Evolutionary conservation across 495 filamentous ascomycete genomes (phyloP).

Genomic region (Aspergillus biplanus): DNA sequence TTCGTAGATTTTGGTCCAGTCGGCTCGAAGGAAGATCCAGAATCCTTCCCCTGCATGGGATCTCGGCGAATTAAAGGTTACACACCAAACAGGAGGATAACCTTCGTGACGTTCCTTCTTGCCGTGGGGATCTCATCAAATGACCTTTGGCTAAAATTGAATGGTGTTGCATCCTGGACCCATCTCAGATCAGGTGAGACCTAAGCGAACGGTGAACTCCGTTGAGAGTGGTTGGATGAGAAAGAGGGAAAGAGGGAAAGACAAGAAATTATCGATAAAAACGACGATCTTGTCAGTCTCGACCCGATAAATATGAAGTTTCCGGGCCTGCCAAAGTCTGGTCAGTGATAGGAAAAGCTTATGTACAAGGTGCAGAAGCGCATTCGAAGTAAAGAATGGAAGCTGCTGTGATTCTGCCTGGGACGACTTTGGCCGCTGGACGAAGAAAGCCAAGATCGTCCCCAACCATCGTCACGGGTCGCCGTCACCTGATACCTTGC

Average conservation of each 20-base stretch:
- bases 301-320: too few species aligned
- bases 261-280: too few species aligned
- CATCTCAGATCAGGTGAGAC: neutral
- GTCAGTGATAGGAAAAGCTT: too few species aligned
- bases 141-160: neutral
- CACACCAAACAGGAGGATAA: neutral
- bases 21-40: conserved; percentile 10
- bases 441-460: conserved; percentile 16
- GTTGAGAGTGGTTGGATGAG: neutral
- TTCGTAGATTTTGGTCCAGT: conserved; percentile 13
- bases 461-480: conserved; percentile 18
- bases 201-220: neutral
- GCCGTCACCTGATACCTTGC: conserved; percentile 24
- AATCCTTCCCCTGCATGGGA: conserved; percentile 18
- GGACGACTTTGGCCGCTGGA: neutral
- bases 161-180: neutral
- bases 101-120: neutral
- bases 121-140: conserved; percentile 5
- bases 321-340: too few species aligned
- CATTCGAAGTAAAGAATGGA: too few species aligned
- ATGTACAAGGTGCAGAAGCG: too few species aligned
- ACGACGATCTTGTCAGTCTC: too few species aligned
- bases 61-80: conserved; percentile 20
- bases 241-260: too few species aligned
- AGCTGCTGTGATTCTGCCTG: too few species aligned